Base-by-base conservation (phyloP, 1,139 yeast genomes). In the Candida sp. region DNA sequence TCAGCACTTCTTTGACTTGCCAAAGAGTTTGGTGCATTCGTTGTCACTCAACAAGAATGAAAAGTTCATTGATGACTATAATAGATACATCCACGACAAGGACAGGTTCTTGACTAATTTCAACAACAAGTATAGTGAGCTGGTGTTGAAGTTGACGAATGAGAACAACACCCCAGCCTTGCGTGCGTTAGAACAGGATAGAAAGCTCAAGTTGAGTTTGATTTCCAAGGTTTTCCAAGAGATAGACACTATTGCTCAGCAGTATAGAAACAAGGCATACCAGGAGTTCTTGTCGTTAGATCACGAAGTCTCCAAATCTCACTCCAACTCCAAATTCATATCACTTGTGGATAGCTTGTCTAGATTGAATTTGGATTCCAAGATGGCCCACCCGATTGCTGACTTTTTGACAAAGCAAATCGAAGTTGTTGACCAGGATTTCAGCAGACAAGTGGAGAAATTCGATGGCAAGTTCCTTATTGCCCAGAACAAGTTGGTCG, bases 1-100 rank as follows among this genome's bases (percentile, higher is more conserved):
- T 64, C 78, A 77, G 49, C 79, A 79, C 52, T 77, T 91, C 50
- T 86, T 94, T 62, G 88, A 90, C 63, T 75, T 92, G 45, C 97
- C 98, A 0, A 80, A 79, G 34, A 73, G 70, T 8, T 72, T 94
- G 51, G 70, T 79, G 37, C 69, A 66, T n/a, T 78, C 80, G 56
- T 75, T 91, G 30, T 71, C 78, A 23, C 74, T 74, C 28, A 81
- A 84, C 51, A 88, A 92, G 59, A 93, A 90, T 61, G 90, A 87
- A 51, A 78, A 82, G 40, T 78, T 94, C 43, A 75, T 91, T 43
- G 81, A 85, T 44, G 91, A 88, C 58, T 91, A 90, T 65, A 77
- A 84, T 49, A 70, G 78, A 42, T 94, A 51, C 67, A 77, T 44
- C 57, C 56, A 49, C 68, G 70, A 56, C 66, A 64, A 53, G 49